A percentile compares a stretch with the other conserved stretches of the same genome.
Conservation (phyloP, 2,329 filamentous ascomycete species). For the Neopestalotiopsis sp. region DNA sequence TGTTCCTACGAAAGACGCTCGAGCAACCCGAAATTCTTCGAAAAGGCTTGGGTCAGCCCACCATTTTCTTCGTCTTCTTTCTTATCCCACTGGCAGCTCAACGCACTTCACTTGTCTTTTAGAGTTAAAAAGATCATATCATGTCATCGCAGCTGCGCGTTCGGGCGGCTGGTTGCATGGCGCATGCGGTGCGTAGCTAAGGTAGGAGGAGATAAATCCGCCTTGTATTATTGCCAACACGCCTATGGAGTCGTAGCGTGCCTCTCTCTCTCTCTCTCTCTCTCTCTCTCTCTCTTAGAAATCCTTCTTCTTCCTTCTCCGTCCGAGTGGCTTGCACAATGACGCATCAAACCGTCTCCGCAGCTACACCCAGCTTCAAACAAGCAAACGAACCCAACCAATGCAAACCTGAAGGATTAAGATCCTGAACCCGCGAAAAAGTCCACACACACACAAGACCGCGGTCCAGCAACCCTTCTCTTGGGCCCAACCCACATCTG, state of each 20-base stretch:
- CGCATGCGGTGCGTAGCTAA: too few relatives aligned
- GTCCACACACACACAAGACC: neutral
- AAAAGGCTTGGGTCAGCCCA: neutral
- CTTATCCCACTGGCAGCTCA: neutral
- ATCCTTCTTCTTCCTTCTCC: too few relatives aligned
- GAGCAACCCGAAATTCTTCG: conserved; percentile 5
- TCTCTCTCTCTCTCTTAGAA: too few relatives aligned
- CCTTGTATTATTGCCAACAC: too few relatives aligned
- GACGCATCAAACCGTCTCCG: neutral
- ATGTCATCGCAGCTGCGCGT: too few relatives aligned
- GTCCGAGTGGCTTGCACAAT: neutral
- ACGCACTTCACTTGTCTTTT: neutral
- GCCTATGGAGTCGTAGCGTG: too few relatives aligned
- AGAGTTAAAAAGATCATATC: too few relatives aligned
- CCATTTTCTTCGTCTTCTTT: neutral
- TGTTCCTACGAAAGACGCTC: neutral
- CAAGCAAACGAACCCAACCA: neutral
- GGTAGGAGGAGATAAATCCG: too few relatives aligned
- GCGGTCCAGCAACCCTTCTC: too few relatives aligned
- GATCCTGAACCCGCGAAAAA: neutral
- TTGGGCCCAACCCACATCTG: too few relatives aligned
- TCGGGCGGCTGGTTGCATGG: too few relatives aligned
- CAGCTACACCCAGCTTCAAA: neutral
- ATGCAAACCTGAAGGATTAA: neutral
- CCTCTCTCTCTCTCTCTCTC: too few relatives aligned